Evolutionary conservation across 352 stramenopile species (phyloP).

Genomic region (Phytophthora hibernalis): DNA sequence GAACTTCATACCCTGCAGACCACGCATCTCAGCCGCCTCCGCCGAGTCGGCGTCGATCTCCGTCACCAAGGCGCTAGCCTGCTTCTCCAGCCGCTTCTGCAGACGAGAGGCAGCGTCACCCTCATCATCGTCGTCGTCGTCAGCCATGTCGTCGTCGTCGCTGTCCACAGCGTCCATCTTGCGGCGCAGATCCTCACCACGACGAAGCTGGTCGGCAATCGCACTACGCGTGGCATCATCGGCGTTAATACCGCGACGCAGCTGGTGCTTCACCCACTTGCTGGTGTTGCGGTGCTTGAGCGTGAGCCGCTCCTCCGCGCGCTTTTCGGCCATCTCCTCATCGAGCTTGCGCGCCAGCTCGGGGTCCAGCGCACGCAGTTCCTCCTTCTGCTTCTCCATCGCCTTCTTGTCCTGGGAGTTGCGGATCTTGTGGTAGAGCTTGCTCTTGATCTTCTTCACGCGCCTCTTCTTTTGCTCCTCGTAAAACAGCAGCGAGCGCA

Average conservation of each 20-base stretch:
- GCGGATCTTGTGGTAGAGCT: conserved; percentile 98
- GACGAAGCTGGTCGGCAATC: conserved; percentile 90
- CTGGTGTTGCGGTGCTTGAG: conserved; percentile 98
- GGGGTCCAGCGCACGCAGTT: conserved; percentile 80
- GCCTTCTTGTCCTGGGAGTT: conserved; percentile 93
- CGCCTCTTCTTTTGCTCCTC: conserved; percentile 98
- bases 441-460: conserved; percentile 99
- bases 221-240: conserved; percentile 92
- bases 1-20: conserved; percentile 97
- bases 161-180: conserved; percentile 91
- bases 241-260: conserved; percentile 91
- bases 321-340: conserved; percentile 89
- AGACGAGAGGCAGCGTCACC: conserved; percentile 63
- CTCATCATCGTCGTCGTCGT: conserved; percentile 60
- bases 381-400: conserved; percentile 87
- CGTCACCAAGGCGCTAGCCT: conserved; percentile 75
- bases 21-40: conserved; percentile 63
- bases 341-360: conserved; percentile 78
- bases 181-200: conserved; percentile 92
- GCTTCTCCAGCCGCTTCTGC: conserved; percentile 72
- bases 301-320: conserved; percentile 97
- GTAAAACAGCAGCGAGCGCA: conserved; percentile 98
- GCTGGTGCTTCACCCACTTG: conserved; percentile 96
- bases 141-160: conserved; percentile 67
- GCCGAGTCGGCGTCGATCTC: conserved; percentile 76